Base-by-base conservation (phyloP, 192 early-diverging fungal species). In the Coemansia sp. region DNA sequence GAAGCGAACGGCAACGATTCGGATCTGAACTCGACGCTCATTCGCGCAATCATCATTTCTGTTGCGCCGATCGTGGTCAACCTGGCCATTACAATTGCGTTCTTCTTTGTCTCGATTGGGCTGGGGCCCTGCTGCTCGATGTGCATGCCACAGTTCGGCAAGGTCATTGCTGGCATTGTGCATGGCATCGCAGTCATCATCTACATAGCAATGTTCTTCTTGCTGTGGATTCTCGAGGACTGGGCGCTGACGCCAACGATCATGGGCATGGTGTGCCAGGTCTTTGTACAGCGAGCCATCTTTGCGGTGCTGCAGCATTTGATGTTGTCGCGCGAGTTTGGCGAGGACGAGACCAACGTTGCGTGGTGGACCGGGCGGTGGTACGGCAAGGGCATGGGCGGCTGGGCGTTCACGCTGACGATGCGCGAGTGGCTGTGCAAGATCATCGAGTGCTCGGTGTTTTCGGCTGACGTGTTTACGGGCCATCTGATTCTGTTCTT, bases 291-390 rank as follows among this genome's bases (percentile, higher is more conserved):
- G 72, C 84, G 88, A 5, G 87, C 88, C 39, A 63, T 89, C 25
- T 87, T 91, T 77, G 89, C 88, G 40, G 61, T 89, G n/a, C 58
- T 92, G 58, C 85, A 87, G 61, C 79, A 85, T 25, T 59, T 91
- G 39, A 87, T 89, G 67, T 73, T 94, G 59, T 87, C 92, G 53
- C 86, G 92, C 43, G 92, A 94, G 79, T 88, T 92, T 83, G 90
- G 90, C 63, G 87, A 90, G 71, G 90, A 92, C 71, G 89, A 89
- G 77, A 84, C 89, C 20, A 94, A 94, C 67, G 82, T 88, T 46
- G 92, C 90, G 21, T 94, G 92, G 92, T 94, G 92, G 92, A 91
- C 90, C 7, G 92, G 92, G 20, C 85, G 87, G 59, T 94, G 92
- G 90, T 86, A 90, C 39, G 88, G 89, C 33, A 86, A 87, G 65